Percentiles rank a stretch among this genome's conserved stretches.
phyloP scores from a whole-genome alignment of 441 rosid genomes.

The Erodium chrysanthum region DNA sequence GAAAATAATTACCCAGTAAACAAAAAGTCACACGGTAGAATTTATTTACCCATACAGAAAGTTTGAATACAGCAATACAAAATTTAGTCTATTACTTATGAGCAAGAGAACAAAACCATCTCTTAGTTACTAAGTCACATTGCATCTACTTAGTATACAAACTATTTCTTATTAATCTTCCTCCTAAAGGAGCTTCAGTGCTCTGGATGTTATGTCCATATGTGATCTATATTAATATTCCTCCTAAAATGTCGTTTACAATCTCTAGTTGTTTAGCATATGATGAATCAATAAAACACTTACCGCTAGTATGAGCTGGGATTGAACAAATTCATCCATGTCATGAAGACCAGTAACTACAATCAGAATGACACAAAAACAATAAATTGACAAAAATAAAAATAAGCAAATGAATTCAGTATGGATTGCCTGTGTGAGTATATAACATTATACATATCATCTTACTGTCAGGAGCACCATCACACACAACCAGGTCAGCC shows the following conservation, averaged over 20 bases:
- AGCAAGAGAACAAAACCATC: not conserved
- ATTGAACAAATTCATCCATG: conserved; percentile 98
- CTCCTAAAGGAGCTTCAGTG: not conserved
- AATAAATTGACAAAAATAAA: not conserved
- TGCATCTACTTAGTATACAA: not conserved
- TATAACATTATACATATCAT: not conserved
- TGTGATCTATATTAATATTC: too few relatives aligned
- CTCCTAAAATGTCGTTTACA: not conserved
- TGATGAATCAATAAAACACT: conserved; percentile 24
- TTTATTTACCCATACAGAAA: not conserved
- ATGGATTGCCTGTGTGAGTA: not conserved
- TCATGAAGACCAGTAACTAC: conserved; percentile 96
- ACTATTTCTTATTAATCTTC: not conserved
- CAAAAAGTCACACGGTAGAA: not conserved
- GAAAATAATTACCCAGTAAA: not conserved
- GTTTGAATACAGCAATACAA: not conserved
- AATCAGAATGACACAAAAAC: conserved; percentile 9
- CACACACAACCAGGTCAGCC: conserved; percentile 96
- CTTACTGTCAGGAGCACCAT: conserved; percentile 98
- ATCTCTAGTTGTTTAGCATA: not conserved
- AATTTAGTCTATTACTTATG: not conserved
- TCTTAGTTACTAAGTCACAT: not conserved
- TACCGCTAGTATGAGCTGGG: conserved; percentile 94
- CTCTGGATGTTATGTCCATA: not conserved
- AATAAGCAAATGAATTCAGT: not conserved